Evolutionary conservation across 345 rosid species (phyloP), one percentile per base, ranked within the genome.

Genomic region (Aquilaria yunnanensis): DNA sequence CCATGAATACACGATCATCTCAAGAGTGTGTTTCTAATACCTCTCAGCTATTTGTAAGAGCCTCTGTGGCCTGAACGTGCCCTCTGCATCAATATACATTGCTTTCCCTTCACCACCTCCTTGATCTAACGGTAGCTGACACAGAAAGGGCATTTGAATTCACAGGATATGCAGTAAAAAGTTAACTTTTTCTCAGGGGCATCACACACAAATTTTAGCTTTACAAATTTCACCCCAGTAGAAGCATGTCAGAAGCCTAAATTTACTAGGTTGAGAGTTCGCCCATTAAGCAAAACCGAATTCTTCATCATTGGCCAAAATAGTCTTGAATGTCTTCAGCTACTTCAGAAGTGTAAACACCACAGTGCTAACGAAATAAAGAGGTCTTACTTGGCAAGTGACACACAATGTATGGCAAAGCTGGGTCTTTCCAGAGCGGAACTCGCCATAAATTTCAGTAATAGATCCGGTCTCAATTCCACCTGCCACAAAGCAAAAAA

Each of bases 21-120:
- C 41, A 63, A 57, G 59, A 57, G 59, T 50, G 16, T 47, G 43
- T n/a, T 4, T 59, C 59, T 33, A 60, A 53, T 69, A 88, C 97
- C 97, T 85, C 58, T 90, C 97, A 0, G 97, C 99, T 67, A 94
- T 94, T 77, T 94, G 97, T 13, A 90, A 60, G 37, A 94, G 92
- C 71, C 99, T 85, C 67, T 94, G 97, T 57, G 99, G 97, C 71
- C 99, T 77, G 76, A 94, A 90, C 65, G 99, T 84, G 54, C 99
- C 99, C 77, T 94, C 96, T 0, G 99, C 99, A 82, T 94, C 97
- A 34, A 90, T 94, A 77, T 94, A 94, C 99, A 94, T 84, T 10
- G 97, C 95, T 67, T 94, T 94, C 60, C 99, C 99, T 72, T 90
- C 97, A 14, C 97, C 96, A 1, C 97, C 99, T 60, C 99, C 97